Conservation (phyloP, 352 stramenopile genomes). For the Globisporangium abappressorium region DNA sequence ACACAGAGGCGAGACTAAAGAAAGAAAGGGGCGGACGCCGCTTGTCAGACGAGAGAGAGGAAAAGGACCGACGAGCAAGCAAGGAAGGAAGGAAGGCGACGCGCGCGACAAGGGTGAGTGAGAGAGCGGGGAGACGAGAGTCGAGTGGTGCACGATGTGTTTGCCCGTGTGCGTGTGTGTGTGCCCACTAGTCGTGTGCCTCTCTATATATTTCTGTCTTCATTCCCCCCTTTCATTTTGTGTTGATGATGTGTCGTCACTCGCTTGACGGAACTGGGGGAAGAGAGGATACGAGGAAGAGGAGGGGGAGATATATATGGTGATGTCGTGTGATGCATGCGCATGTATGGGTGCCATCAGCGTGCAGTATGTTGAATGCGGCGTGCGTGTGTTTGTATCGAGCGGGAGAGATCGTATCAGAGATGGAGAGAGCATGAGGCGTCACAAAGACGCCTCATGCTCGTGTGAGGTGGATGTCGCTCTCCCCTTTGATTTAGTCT, state of each 20-base stretch:
- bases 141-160: neutral
- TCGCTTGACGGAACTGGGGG: constrained; percentile 1
- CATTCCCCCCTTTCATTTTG: neutral
- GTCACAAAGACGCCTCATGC: neutral
- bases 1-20: constrained; percentile 12
- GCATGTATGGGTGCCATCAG: neutral
- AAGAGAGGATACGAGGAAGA: neutral
- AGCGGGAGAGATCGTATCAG: neutral
- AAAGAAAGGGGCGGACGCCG: constrained; percentile 11
- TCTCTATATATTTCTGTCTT: neutral
- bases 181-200: neutral
- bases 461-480: neutral
- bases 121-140: neutral
- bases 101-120: neutral
- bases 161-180: constrained; percentile 3
- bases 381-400: neutral
- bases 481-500: neutral
- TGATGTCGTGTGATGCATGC: neutral
- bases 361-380: neutral
- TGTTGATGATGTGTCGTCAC: constrained; percentile 12
- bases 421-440: neutral
- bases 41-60: constrained; percentile 6
- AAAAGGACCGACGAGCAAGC: constrained; percentile 3
- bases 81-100: constrained; percentile 1
- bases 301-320: neutral